Percentiles rank a stretch among this genome's conserved stretches.
These are phyloP conservation scores for Penicillium lividum DNA, from an alignment of 495 filamentous ascomycete genomes.

Conservation along the genomic window DNA sequence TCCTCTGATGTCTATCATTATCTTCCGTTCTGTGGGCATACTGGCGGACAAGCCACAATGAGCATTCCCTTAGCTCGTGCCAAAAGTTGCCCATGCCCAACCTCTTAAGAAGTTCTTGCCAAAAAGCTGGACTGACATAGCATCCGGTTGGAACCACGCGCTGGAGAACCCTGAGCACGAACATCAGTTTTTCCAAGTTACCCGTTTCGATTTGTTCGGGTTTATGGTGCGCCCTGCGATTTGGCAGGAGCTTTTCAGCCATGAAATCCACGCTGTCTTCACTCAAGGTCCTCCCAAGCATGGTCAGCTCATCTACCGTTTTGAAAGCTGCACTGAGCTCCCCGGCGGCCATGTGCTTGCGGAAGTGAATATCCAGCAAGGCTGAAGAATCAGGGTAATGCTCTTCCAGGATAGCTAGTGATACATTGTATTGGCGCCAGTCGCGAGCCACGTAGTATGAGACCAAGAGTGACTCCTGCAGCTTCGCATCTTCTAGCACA, in stretches of 20 bases:
- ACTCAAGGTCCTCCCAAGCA: constrained; percentile 28
- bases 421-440: constrained; percentile 54
- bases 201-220: constrained; percentile 8
- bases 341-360: constrained; percentile 40
- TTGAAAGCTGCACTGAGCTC: constrained; percentile 37
- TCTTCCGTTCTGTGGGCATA: constrained; percentile 25
- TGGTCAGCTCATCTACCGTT: constrained; percentile 37
- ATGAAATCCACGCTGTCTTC: constrained; percentile 40
- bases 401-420: constrained; percentile 50
- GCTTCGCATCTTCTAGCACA: constrained; percentile 60
- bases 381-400: constrained; percentile 28
- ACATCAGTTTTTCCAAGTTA: constrained; percentile 18
- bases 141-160: constrained; percentile 34
- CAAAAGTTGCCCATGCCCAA: constrained; percentile 40
- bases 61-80: constrained; percentile 39
- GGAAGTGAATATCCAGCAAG: constrained; percentile 44
- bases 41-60: constrained; percentile 44
- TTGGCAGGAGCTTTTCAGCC: constrained; percentile 33
- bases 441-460: constrained; percentile 52
- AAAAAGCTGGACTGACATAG: constrained; percentile 34
- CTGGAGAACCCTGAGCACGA: constrained; percentile 37
- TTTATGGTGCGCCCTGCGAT: constrained; percentile 31
- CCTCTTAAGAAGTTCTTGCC: constrained; percentile 46
- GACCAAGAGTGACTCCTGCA: constrained; percentile 59
- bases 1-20: background rate